These are phyloP conservation scores for Fusarium euwallaceae DNA, from an alignment of 2,329 filamentous ascomycete genomes.

Conservation along the genomic window DNA sequence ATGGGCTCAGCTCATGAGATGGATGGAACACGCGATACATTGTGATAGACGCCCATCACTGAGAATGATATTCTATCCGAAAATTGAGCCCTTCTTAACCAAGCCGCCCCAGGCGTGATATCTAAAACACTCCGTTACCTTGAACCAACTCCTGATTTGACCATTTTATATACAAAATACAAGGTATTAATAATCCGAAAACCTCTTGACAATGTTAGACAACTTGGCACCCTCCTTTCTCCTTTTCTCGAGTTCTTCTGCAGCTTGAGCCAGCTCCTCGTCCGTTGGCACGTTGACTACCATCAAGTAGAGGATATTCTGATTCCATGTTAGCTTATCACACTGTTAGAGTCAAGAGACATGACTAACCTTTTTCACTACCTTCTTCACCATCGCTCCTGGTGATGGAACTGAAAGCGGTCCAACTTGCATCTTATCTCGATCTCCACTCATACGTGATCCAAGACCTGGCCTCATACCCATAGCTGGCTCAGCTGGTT, in stretches of 20 bases:
- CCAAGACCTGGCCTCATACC: background rate
- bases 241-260: conserved; percentile 16
- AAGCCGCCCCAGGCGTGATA: no score
- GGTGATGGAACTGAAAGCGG: background rate
- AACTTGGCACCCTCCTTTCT: conserved; percentile 6
- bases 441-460: background rate
- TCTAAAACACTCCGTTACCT: background rate
- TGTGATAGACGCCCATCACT: background rate
- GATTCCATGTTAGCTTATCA: background rate
- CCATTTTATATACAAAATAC: background rate
- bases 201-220: conserved; percentile 9
- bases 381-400: conserved; percentile 10
- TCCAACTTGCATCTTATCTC: background rate
- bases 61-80: background rate
- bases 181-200: background rate
- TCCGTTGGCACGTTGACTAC: conserved; percentile 33
- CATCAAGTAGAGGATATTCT: conserved; percentile 38
- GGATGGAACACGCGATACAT: background rate
- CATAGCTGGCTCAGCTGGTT: background rate
- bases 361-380: conserved; percentile 9
- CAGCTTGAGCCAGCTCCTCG: conserved; percentile 24
- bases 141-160: background rate
- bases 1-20: background rate
- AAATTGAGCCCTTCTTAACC: background rate
- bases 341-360: background rate